phyloP scores from a whole-genome alignment of 2,329 filamentous ascomycete genomes.

The Cladosporium velox region DNA sequence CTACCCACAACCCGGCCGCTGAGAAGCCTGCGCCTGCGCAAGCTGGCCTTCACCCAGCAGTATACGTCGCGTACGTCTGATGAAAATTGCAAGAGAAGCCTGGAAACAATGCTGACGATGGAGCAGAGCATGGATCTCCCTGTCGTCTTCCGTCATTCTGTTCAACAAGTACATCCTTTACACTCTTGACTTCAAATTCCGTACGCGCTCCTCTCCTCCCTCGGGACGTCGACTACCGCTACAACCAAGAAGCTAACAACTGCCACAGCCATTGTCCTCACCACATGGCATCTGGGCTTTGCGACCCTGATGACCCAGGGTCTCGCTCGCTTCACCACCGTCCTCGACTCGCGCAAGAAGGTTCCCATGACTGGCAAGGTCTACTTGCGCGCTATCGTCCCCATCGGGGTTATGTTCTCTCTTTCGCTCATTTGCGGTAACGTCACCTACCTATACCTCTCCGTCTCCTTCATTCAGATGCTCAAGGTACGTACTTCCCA shows the following conservation, averaged over 20 bases:
- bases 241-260: constrained; percentile 38
- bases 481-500: constrained; percentile 68
- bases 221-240: not conserved
- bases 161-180: constrained; percentile 99
- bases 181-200: constrained; percentile 71
- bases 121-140: constrained; percentile 80
- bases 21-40: constrained; percentile 71
- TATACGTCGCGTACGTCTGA: constrained; percentile 71
- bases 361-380: constrained; percentile 96
- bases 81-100: constrained; percentile 49
- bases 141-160: constrained; percentile 92
- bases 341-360: constrained; percentile 91
- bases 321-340: constrained; percentile 81
- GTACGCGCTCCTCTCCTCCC: constrained; percentile 37
- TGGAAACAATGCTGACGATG: not conserved
- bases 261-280: constrained; percentile 72
- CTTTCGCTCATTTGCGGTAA: constrained; percentile 96
- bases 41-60: constrained; percentile 70
- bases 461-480: constrained; percentile 98
- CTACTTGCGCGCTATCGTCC: constrained; percentile 89
- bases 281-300: constrained; percentile 93
- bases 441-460: constrained; percentile 91
- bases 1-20: constrained; percentile 73
- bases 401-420: constrained; percentile 94
- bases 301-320: constrained; percentile 93